phyloP scores from a whole-genome alignment of 805 yeast genomes.

The Candida tammaniensis region DNA sequence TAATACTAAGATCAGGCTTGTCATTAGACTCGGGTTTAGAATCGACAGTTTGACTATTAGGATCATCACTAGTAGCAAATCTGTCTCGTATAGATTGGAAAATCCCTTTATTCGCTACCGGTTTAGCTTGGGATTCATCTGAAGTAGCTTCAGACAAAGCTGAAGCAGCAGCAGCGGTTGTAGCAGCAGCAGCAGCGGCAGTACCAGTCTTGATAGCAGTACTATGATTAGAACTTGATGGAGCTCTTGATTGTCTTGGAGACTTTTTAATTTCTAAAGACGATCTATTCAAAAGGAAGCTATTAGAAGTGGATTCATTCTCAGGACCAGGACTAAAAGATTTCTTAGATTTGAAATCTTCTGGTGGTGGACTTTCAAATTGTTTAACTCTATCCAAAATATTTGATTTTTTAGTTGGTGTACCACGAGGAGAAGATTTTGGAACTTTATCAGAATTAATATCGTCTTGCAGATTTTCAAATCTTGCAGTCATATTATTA shows the following conservation, averaged over 20 bases:
- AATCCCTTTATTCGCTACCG: constrained; percentile 29
- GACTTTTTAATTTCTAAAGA: constrained; percentile 16
- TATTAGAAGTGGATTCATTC: constrained; percentile 11
- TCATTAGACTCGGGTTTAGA: constrained; percentile 7
- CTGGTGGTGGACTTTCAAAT: constrained; percentile 28
- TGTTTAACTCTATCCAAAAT: constrained; percentile 37
- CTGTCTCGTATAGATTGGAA: constrained; percentile 34
- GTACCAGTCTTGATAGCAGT: neutral
- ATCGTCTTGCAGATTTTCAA: constrained; percentile 17
- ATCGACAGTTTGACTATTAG: neutral
- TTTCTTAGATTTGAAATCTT: constrained; percentile 20
- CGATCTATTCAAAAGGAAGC: constrained; percentile 15
- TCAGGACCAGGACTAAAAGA: constrained; percentile 7
- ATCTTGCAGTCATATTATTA: constrained; percentile 21
- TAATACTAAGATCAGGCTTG: constrained; percentile 5
- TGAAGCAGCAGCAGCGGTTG: constrained; percentile 7
- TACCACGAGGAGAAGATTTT: constrained; percentile 14
- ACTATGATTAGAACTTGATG: neutral
- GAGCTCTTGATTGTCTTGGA: constrained; percentile 6
- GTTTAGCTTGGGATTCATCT: neutral
- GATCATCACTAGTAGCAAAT: constrained; percentile 13
- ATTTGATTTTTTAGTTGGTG: constrained; percentile 16
- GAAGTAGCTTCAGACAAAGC: constrained; percentile 1
- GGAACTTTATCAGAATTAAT: constrained; percentile 15
- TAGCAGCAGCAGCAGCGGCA: constrained; percentile 6